Evolutionary conservation across 345 rosid genomes (phyloP).

Genomic region (Acer saccharum): DNA sequence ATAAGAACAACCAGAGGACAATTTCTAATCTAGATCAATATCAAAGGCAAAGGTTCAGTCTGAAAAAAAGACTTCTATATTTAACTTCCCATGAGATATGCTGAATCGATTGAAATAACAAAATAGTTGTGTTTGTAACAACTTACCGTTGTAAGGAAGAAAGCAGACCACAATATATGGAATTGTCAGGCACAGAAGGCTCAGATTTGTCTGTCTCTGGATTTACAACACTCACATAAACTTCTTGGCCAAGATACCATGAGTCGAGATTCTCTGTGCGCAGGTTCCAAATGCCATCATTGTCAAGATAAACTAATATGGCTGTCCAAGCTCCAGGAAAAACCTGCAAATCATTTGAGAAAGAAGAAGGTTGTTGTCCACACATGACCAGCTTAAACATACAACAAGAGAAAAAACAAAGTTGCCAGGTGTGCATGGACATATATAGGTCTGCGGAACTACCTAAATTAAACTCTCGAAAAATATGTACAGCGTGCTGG

Average conservation of each 20-base stretch:
- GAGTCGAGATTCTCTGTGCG: slow-evolving; percentile 77
- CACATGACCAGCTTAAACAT: neutral
- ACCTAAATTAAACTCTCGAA: neutral
- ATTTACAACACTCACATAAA: slow-evolving; percentile 65
- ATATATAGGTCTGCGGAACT: no score
- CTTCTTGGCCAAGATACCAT: slow-evolving; percentile 93
- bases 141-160: slow-evolving; percentile 82
- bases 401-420: neutral
- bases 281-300: slow-evolving; percentile 94
- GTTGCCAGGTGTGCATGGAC: neutral
- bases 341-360: slow-evolving; percentile 44
- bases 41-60: neutral
- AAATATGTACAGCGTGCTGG: neutral
- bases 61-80: neutral
- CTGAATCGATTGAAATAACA: neutral
- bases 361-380: slow-evolving; percentile 6
- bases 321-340: slow-evolving; percentile 99
- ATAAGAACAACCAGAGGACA: neutral
- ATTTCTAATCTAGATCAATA: neutral
- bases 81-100: neutral
- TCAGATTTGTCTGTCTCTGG: slow-evolving; percentile 69
- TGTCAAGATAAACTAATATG: slow-evolving; percentile 79
- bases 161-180: slow-evolving; percentile 82
- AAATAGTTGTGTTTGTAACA: slow-evolving; percentile 11
- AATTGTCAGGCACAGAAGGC: slow-evolving; percentile 55